Conservation (phyloP, 2,329 filamentous ascomycete species). For the Geosmithia putterillii region DNA sequence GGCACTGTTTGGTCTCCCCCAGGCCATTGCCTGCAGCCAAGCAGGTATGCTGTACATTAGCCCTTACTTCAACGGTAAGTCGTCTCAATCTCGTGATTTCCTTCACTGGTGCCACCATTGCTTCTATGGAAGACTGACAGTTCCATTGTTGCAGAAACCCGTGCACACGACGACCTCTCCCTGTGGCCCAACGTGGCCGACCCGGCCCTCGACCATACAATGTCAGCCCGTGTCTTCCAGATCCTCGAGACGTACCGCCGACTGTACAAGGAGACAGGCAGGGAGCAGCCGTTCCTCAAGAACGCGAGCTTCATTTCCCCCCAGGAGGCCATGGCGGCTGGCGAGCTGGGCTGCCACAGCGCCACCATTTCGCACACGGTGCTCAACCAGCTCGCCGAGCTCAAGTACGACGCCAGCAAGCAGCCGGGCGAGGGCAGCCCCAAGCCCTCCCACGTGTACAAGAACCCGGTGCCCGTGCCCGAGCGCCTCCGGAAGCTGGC, state of each 20-base stretch:
- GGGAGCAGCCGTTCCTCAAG: constrained; percentile 33
- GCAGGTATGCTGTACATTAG: constrained; percentile 33
- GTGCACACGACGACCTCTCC: constrained; percentile 25
- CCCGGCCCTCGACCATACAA: constrained; percentile 32
- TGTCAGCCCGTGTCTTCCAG: constrained; percentile 31
- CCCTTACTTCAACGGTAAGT: constrained; percentile 33
- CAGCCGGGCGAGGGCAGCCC: constrained; percentile 24
- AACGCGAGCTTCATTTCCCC: constrained; percentile 30
- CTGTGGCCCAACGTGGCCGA: constrained; percentile 34
- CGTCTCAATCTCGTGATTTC: not conserved
- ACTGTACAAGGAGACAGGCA: constrained; percentile 32
- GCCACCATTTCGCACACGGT: constrained; percentile 28
- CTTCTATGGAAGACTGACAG: not conserved
- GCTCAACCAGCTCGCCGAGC: constrained; percentile 22
- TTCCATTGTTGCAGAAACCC: constrained; percentile 18
- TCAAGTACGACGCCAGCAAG: constrained; percentile 20
- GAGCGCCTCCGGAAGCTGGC: constrained; percentile 20
- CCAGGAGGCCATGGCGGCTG: constrained; percentile 31
- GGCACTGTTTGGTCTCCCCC: constrained; percentile 30
- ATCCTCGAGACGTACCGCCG: constrained; percentile 33
- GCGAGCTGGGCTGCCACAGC: constrained; percentile 31
- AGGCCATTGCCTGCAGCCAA: constrained; percentile 36
- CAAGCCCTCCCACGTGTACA: constrained; percentile 22
- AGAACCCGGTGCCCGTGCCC: constrained; percentile 16
- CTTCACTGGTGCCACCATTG: not conserved